Conservation (phyloP, 768 basidiomycete species). For the Coprinopsis strossmayeri region DNA sequence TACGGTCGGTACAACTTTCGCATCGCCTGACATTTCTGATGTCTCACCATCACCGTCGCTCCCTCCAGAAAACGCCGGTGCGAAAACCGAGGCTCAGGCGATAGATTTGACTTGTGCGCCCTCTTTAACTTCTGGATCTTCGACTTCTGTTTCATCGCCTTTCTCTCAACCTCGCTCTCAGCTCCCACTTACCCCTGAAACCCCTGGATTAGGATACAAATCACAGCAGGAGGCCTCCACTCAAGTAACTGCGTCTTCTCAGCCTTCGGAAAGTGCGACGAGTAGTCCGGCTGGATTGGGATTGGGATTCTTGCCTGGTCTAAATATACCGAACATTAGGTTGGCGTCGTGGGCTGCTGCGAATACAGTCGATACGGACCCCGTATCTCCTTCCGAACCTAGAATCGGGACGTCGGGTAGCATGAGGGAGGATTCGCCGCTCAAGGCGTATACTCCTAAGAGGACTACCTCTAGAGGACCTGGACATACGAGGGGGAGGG, state of each 20-base stretch:
- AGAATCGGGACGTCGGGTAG: too few relatives aligned
- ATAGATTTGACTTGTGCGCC: too few relatives aligned
- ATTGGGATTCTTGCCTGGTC: neutral
- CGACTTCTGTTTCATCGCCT: too few relatives aligned
- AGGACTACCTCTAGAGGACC: too few relatives aligned
- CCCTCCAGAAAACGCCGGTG: neutral
- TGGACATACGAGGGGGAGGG: too few relatives aligned
- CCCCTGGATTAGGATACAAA: neutral
- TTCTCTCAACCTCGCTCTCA: too few relatives aligned
- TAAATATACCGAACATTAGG: neutral
- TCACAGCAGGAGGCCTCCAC: neutral
- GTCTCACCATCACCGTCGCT: neutral
- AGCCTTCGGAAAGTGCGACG: neutral
- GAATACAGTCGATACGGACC: neutral
- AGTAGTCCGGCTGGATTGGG: neutral
- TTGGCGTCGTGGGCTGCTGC: constrained; percentile 1
- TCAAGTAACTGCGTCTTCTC: neutral
- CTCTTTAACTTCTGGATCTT: too few relatives aligned
- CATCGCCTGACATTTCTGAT: neutral
- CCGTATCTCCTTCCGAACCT: neutral
- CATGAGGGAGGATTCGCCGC: too few relatives aligned
- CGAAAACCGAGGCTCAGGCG: neutral
- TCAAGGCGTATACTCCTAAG: too few relatives aligned
- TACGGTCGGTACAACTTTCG: neutral
- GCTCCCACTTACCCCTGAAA: too few relatives aligned